Percentiles rank a stretch among this genome's conserved stretches.
Evolutionary conservation across 768 basidiomycete genomes (phyloP).

Genomic region (Amanita polypyramis): DNA sequence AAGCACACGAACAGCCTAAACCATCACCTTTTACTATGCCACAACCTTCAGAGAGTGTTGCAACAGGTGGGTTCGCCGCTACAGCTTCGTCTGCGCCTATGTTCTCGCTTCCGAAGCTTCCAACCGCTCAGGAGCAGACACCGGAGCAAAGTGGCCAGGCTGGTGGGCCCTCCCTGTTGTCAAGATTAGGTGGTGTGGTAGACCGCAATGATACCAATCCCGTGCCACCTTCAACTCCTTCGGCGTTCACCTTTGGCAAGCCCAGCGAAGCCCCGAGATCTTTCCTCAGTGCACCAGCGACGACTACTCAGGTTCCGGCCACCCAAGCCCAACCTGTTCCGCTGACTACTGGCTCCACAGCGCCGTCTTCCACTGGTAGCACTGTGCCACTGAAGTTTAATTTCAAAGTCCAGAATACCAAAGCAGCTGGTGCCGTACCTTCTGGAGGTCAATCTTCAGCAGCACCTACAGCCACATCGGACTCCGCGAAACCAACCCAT

Average conservation of each 20-base stretch:
- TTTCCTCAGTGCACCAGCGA: background rate
- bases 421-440: background rate
- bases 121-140: background rate
- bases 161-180: slow-evolving; percentile 2
- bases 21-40: background rate
- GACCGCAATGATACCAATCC: background rate
- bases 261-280: slow-evolving; percentile 7
- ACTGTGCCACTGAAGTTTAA: slow-evolving; percentile 9
- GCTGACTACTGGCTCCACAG: background rate
- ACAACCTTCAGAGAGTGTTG: background rate
- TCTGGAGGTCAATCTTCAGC: background rate
- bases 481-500: background rate
- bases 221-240: slow-evolving; percentile 9
- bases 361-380: slow-evolving; percentile 7
- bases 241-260: slow-evolving; percentile 8
- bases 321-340: background rate
- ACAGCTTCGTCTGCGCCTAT: slow-evolving; percentile 11
- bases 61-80: slow-evolving; percentile 4
- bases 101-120: slow-evolving; percentile 1
- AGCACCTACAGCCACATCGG: background rate
- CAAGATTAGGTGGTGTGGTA: background rate
- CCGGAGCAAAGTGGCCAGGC: background rate
- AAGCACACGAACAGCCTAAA: background rate
- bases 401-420: slow-evolving; percentile 7
- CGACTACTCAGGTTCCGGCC: background rate